Percentiles rank a stretch among this genome's conserved stretches.
phyloP scores from a whole-genome alignment of 2,329 filamentous ascomycete genomes.

The Diaporthe destruens region DNA sequence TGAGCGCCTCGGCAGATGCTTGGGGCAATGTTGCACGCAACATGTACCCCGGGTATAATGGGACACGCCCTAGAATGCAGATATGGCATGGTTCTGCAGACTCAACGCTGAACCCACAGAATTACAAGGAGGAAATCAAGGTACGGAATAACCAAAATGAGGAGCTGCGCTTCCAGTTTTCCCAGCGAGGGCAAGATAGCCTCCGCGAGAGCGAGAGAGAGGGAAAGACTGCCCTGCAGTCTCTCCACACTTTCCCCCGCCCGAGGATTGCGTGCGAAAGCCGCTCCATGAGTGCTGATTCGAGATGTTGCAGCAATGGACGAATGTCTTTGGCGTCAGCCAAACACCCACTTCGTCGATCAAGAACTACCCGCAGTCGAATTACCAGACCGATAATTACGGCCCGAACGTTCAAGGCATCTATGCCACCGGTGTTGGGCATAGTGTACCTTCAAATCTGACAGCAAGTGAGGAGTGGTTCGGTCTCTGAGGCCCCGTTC shows the following conservation, averaged over 20 bases:
- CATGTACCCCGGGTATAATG: conserved; percentile 54
- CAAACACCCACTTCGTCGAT: conserved; percentile 42
- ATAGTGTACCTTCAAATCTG: conserved; percentile 45
- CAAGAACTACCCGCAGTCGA: conserved; percentile 51
- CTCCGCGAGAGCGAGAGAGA: not conserved
- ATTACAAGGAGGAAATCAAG: conserved; percentile 68
- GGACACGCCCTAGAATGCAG: conserved; percentile 67
- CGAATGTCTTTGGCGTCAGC: conserved; percentile 60
- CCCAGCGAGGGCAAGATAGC: not conserved
- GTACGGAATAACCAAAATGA: not conserved
- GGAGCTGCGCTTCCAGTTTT: not conserved
- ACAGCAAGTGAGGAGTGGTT: conserved; percentile 52
- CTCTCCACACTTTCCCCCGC: not conserved
- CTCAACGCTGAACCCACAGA: conserved; percentile 61
- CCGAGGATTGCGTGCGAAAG: not conserved
- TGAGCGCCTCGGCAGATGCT: conserved; percentile 56
- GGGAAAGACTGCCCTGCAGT: not conserved
- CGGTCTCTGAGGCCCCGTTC: conserved; percentile 43
- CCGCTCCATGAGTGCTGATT: not conserved
- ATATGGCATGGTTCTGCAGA: conserved; percentile 70
- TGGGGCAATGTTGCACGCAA: conserved; percentile 62
- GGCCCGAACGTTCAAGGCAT: conserved; percentile 54
- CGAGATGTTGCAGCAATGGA: conserved; percentile 59
- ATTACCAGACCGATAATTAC: conserved; percentile 56
- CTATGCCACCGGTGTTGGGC: conserved; percentile 46